phyloP scores from a whole-genome alignment of 2,329 filamentous ascomycete genomes.

The Phyllosticta citriasiana region DNA sequence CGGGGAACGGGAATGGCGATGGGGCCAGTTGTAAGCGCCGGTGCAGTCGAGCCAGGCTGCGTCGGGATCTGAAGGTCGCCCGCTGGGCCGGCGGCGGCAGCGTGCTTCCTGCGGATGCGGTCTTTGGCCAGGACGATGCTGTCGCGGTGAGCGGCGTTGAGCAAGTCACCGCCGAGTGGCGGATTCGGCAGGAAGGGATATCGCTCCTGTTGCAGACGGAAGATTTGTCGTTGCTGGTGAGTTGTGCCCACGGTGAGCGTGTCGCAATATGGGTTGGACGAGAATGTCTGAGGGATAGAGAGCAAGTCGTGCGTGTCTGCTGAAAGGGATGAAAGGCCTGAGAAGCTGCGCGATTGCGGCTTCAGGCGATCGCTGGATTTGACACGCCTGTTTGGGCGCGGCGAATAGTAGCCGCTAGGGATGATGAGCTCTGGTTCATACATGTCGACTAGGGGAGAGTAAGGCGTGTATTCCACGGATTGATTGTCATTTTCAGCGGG shows the following conservation, averaged over 20 bases:
- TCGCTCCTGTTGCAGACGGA: not conserved
- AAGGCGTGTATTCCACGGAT: not conserved
- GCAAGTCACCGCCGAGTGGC: not conserved
- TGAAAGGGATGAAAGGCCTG: not conserved
- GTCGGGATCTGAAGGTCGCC: not conserved
- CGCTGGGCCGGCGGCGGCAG: not conserved
- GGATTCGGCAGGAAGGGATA: not conserved
- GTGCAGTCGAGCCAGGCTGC: not conserved
- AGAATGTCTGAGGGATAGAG: not conserved
- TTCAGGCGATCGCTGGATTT: not conserved
- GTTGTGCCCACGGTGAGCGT: not conserved
- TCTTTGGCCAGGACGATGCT: conserved; percentile 6
- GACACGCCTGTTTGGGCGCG: not conserved
- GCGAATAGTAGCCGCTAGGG: not conserved
- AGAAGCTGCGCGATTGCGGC: not conserved
- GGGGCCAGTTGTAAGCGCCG: not conserved
- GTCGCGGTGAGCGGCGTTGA: conserved; percentile 3
- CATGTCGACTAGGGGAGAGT: not conserved
- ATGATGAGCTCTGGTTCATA: not conserved
- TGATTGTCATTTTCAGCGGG: not conserved
- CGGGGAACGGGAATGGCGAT: not conserved
- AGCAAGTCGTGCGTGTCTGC: not conserved
- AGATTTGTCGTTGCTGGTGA: not conserved
- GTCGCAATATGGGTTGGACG: not conserved
- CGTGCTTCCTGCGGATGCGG: conserved; percentile 5